Evolutionary conservation across 2,329 filamentous ascomycete species (phyloP).

Genomic region (Ophiostoma montium): DNA sequence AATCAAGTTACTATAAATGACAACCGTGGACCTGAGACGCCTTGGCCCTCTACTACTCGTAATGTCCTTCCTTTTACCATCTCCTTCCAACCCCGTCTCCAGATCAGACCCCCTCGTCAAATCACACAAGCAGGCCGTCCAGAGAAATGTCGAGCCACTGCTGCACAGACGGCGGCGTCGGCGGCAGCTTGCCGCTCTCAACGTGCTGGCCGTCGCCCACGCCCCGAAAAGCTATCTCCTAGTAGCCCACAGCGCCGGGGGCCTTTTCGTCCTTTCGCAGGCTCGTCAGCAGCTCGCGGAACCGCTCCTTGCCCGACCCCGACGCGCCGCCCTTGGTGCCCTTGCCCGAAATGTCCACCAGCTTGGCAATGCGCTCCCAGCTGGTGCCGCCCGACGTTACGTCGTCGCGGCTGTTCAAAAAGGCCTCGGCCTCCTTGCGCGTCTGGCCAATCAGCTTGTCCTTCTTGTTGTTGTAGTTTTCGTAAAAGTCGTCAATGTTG

Average conservation of each 20-base stretch:
- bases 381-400: constrained; percentile 89
- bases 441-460: constrained; percentile 87
- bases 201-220: constrained; percentile 3
- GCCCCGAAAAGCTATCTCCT: constrained; percentile 14
- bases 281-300: constrained; percentile 77
- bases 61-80: too few relatives aligned
- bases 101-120: too few relatives aligned
- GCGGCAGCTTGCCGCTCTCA: constrained; percentile 2
- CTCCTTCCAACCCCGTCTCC: too few relatives aligned
- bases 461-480: constrained; percentile 97
- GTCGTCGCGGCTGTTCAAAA: constrained; percentile 76
- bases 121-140: not conserved
- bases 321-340: constrained; percentile 72
- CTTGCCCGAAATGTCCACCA: constrained; percentile 96
- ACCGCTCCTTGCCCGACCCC: constrained; percentile 89
- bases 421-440: constrained; percentile 83
- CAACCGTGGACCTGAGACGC: too few relatives aligned
- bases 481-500: constrained; percentile 98
- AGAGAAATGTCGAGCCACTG: not conserved
- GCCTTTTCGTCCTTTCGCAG: constrained; percentile 89
- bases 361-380: constrained; percentile 95
- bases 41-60: too few relatives aligned
- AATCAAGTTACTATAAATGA: too few relatives aligned
- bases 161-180: not conserved
- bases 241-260: constrained; percentile 51